phyloP scores from a whole-genome alignment of 306 rosid species.

The Comarum palustre region DNA sequence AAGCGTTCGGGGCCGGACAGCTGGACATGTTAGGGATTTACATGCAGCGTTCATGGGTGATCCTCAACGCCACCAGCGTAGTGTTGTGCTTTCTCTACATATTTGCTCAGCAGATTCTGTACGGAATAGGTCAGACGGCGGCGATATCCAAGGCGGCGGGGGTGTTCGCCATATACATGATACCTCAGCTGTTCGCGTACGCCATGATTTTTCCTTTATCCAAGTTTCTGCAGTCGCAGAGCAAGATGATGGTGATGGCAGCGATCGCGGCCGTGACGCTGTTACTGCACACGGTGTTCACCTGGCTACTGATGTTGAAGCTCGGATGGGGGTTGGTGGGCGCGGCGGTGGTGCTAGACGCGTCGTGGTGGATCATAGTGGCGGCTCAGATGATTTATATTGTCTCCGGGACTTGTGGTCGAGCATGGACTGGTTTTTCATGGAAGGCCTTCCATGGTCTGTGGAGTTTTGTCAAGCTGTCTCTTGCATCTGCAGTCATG shows the following conservation, averaged over 20 bases:
- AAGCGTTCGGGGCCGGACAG: slow-evolving; percentile 79
- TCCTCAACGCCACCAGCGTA: slow-evolving; percentile 45
- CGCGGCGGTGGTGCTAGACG: slow-evolving; percentile 62
- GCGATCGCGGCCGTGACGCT: slow-evolving; percentile 53
- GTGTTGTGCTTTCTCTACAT: slow-evolving; percentile 44
- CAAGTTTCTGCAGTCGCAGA: slow-evolving; percentile 83
- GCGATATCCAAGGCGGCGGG: slow-evolving; percentile 74
- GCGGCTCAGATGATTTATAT: slow-evolving; percentile 59
- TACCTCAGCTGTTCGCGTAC: slow-evolving; percentile 85
- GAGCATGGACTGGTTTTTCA: slow-evolving; percentile 80
- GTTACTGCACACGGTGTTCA: slow-evolving; percentile 54
- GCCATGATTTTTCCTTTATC: slow-evolving; percentile 67
- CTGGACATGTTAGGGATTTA: slow-evolving; percentile 73
- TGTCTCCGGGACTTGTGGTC: slow-evolving; percentile 52
- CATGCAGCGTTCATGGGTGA: slow-evolving; percentile 91
- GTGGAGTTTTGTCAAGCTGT: slow-evolving; percentile 63
- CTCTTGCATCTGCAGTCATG: slow-evolving; percentile 79
- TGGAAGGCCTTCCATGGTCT: slow-evolving; percentile 63
- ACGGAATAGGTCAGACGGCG: slow-evolving; percentile 58
- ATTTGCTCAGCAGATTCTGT: slow-evolving; percentile 48
- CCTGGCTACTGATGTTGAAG: slow-evolving; percentile 70
- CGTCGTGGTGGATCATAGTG: slow-evolving; percentile 75
- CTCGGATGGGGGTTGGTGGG: slow-evolving; percentile 69
- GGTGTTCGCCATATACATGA: slow-evolving; percentile 66
- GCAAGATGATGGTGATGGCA: slow-evolving; percentile 89